Evolutionary conservation across 805 yeast genomes (phyloP).

Genomic region (Citeromyces matritensis): DNA sequence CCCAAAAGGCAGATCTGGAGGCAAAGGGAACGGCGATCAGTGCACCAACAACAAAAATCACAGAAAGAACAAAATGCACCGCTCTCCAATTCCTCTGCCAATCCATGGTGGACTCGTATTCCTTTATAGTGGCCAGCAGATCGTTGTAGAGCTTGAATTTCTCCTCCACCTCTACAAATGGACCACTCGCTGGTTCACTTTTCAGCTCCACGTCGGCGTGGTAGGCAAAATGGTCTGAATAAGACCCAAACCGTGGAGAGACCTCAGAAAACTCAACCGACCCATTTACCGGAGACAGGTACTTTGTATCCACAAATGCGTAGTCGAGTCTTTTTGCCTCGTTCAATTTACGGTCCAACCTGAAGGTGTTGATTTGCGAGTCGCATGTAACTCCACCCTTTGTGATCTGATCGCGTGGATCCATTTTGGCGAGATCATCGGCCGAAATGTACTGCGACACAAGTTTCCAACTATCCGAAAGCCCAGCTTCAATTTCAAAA

Average conservation of each 20-base stretch:
- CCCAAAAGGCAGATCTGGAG: constrained; percentile 36
- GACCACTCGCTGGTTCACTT: constrained; percentile 20
- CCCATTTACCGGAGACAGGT: constrained; percentile 42
- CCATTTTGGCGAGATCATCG: constrained; percentile 24
- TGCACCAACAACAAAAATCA: constrained; percentile 34
- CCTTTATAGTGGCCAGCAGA: constrained; percentile 27
- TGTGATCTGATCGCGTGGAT: constrained; percentile 47
- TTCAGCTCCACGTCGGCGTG: constrained; percentile 23
- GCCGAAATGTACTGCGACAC: constrained; percentile 33
- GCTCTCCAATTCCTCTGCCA: constrained; percentile 55
- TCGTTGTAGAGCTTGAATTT: constrained; percentile 30
- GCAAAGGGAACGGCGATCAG: constrained; percentile 46
- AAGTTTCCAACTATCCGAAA: constrained; percentile 74
- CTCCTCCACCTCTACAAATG: constrained; percentile 25
- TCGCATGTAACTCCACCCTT: constrained; percentile 86
- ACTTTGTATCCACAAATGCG: constrained; percentile 54
- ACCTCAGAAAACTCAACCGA: constrained; percentile 60
- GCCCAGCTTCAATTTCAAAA: constrained; percentile 50
- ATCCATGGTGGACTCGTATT: constrained; percentile 31
- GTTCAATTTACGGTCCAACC: constrained; percentile 31
- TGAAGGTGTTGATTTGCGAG: constrained; percentile 77
- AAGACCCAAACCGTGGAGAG: constrained; percentile 56
- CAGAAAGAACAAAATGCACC: constrained; percentile 44
- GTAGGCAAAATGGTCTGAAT: constrained; percentile 90
- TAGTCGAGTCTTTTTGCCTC: constrained; percentile 88